Evolutionary conservation across 1,284 basidiomycete genomes (phyloP), one percentile per base, ranked within the genome.

Genomic region (Trametes hirsuta): DNA sequence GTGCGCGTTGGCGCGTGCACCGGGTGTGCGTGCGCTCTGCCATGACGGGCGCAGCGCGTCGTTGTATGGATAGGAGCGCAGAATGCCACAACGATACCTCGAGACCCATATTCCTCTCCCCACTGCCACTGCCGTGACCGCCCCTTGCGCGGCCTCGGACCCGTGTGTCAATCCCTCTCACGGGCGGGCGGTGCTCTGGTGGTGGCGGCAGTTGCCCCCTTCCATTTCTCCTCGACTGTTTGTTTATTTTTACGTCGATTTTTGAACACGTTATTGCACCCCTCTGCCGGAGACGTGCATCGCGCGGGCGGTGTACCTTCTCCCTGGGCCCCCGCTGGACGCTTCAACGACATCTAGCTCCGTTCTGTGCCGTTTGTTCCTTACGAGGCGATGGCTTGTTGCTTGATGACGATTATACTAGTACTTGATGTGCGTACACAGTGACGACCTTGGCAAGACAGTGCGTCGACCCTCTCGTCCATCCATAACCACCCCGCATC

Each of bases 11-110:
- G 25, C 12, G 18, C 36, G 15, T 21, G 24, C 42, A 42, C 41
- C 51, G 42, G 35, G 54, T 57, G 55, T 45, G 56, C 51, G 59
- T 52, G 55, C 47, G 48, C 55, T 51, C 49, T 57, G 55, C 46
- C 55, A 40, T 49, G 55, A 49, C 62, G 50, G 53, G 58, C 55
- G 65, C 59, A 58, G 64, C 59, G 64, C 58, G 59, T 61, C 59
- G 61, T 64, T 69, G 68, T 69, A 68, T 58, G 61, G 59, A 66
- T 68, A 66, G 63, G 58, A 62, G 59, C 60, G 63, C 58, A 68
- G 56, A 60, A 59, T 58, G 51, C 58, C 59, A 62, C 61, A 55
- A 66, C 51, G 65, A 69, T 69, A 68, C 66, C 68, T 66, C 64
- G 59, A 58, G 59, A 55, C 53, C 25, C 49, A 45, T 25, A n/a